Base-by-base conservation (phyloP, 371 early-diverging fungal genomes). In the Mucor plumbeus region DNA sequence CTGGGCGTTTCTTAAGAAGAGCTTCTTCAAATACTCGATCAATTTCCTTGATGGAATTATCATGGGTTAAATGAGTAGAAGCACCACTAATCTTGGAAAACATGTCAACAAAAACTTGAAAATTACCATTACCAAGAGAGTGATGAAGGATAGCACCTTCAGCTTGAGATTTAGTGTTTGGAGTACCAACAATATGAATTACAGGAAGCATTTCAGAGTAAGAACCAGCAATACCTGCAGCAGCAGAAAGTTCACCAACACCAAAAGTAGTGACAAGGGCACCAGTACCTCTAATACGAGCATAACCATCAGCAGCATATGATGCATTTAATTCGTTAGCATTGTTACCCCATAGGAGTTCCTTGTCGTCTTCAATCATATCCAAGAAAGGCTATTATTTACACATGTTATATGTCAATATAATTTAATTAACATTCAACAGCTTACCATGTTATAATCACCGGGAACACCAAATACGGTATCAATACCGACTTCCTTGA, bases 271-370 rank as follows among this genome's bases (percentile, higher is more conserved):
- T 86, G 19, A 82, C 71, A 10, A 86, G 47, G 38, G 80, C 83
- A 53, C 75, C 79, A 14, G 67, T 68, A 36, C 79, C 73, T 17
- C 64, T 47, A 11, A 74, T 61, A 59, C 76, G 76, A 31, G 86
- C 83, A 71, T 86, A 86, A 11, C 86, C 84, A 69, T 85, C 86
- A 26, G 84, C 84, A 11, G 86, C 80, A 70, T 82, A 82, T 11
- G 81, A 71, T 17, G 79, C 77, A 15, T 85, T 83, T 36, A 83
- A 56, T 63, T 83, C 83, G 33, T 83, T 83, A 14, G 75, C 72
- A 64, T 74, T 69, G 60, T 76, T 72, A 31, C 76, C 76, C 83
- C 80, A 80, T 7, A 64, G 55, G n/a, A 83, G 38, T 1, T 72
- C 73, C 8, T 64, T 62, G 35, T 79, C 74, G 38, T 81, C 86